A percentile compares a stretch with the other conserved stretches of the same genome.
phyloP scores from a whole-genome alignment of 2,329 filamentous ascomycete genomes.

The Sporothrix globosa region DNA sequence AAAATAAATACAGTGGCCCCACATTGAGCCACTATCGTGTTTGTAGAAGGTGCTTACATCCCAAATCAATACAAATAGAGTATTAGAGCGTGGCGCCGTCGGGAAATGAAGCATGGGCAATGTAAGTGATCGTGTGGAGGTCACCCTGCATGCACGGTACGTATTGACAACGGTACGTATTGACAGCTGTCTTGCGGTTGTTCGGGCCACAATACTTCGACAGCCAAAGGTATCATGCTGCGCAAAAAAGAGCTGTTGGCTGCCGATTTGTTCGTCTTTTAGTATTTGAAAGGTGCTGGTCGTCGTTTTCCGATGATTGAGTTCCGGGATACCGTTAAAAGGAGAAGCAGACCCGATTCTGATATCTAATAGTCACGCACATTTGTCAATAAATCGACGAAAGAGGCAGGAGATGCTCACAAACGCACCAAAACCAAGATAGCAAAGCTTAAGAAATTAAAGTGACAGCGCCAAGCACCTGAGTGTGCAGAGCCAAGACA shows the following conservation, averaged over 20 bases:
- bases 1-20: background rate
- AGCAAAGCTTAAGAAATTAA: background rate
- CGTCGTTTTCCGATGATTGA: background rate
- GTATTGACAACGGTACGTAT: background rate
- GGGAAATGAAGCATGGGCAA: background rate
- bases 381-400: slow-evolving; percentile 4
- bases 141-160: background rate
- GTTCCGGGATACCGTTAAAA: background rate
- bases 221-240: background rate
- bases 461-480: background rate
- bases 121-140: background rate
- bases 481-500: background rate
- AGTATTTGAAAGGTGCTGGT: background rate
- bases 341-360: background rate
- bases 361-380: background rate
- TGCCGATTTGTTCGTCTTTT: background rate
- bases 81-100: background rate
- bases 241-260: background rate
- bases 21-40: slow-evolving; percentile 2
- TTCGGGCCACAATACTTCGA: slow-evolving; percentile 1
- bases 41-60: slow-evolving; percentile 1
- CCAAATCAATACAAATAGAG: background rate
- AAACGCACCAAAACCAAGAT: slow-evolving; percentile 1
- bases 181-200: background rate
- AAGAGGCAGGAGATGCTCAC: slow-evolving; percentile 12